A percentile compares a stretch with the other conserved stretches of the same genome.
Evolutionary conservation across 1,284 basidiomycete species (phyloP).

Genomic region (Pseudozyma sp.): DNA sequence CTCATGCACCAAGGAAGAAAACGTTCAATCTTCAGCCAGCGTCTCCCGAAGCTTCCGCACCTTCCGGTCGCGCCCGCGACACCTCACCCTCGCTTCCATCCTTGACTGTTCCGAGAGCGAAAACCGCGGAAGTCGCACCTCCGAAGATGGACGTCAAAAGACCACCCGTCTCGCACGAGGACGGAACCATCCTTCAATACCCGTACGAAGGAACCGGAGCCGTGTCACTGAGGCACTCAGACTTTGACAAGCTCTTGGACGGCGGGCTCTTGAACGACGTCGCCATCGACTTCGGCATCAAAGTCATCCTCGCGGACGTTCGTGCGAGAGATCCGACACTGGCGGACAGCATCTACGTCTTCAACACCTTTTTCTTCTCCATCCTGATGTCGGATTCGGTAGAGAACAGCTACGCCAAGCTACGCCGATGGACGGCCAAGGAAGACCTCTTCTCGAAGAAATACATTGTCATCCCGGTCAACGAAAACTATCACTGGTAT

Average conservation of each 20-base stretch:
- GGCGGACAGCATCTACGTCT: slow-evolving; percentile 83
- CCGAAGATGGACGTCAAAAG: slow-evolving; percentile 9
- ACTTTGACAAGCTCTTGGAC: slow-evolving; percentile 55
- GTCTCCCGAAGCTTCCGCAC: background rate
- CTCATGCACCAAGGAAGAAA: slow-evolving; percentile 14
- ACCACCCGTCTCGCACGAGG: background rate
- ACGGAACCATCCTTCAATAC: slow-evolving; percentile 45
- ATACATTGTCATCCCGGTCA: slow-evolving; percentile 93
- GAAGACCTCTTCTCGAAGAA: slow-evolving; percentile 89
- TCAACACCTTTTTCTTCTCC: slow-evolving; percentile 98
- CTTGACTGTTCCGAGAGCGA: slow-evolving; percentile 10
- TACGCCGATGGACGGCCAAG: slow-evolving; percentile 92
- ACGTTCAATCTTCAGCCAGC: slow-evolving; percentile 30
- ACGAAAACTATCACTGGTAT: slow-evolving; percentile 97
- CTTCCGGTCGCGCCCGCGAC: background rate
- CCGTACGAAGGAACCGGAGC: slow-evolving; percentile 52
- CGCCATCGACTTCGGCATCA: slow-evolving; percentile 92
- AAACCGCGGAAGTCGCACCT: background rate
- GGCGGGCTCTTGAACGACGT: slow-evolving; percentile 82
- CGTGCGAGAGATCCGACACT: slow-evolving; percentile 73
- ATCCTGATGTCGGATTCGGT: slow-evolving; percentile 77
- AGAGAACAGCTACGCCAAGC: slow-evolving; percentile 79
- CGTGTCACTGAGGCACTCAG: slow-evolving; percentile 49
- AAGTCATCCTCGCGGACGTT: slow-evolving; percentile 73
- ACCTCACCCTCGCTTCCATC: slow-evolving; percentile 5